Evolutionary conservation across 1,284 basidiomycete species (phyloP), one percentile per base, ranked within the genome.

Genomic region (Hypsizygus ulmarius): DNA sequence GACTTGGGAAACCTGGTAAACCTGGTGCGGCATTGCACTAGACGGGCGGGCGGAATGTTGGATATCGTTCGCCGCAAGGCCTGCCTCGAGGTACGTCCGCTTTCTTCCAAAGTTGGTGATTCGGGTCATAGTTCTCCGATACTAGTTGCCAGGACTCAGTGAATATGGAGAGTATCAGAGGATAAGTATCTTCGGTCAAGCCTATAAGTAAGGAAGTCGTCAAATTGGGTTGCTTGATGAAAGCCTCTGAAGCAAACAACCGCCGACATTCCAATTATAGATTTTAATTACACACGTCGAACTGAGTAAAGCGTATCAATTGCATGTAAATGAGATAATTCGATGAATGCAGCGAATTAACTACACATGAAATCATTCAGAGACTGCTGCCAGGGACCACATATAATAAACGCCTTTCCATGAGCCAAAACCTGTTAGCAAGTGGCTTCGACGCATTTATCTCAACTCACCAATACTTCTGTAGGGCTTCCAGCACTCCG

Each of bases 401-500:
- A 81, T 81, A 56, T 78, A 79, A 57, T 76, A 81, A n/a, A 78
- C 75, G 41, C 71, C 77, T 78, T 45, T 27, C 43, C 39, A 40
- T 11, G n/a, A 18, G 38, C 39, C 19, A 49, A 50, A 16, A 35
- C 16, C n/a, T 9, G 11, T 30, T 36, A 8, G 35, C 32, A 19
- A 28, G 32, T 6, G 9, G n/a, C 19, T 18, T 9, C 21, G 12
- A n/a, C 37, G 35, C n/a, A 34, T 2, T 29, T 29, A 5, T 5
- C 5, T 18, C 30, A 39, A 42, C 56, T 51, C 57, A 85, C 87
- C 90, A 28, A 93, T 54, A 56, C 84, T 88, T 51, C 89, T 72
- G 62, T 90, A 95, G 1, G 92, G 92, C 58, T 73, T 77, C 91
- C 91, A 94, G 12, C 69, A 61, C 39, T 80, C 78, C 2, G 90